Base-by-base conservation (phyloP, 768 basidiomycete species). In the Phylloporus rhodoxanthus region DNA sequence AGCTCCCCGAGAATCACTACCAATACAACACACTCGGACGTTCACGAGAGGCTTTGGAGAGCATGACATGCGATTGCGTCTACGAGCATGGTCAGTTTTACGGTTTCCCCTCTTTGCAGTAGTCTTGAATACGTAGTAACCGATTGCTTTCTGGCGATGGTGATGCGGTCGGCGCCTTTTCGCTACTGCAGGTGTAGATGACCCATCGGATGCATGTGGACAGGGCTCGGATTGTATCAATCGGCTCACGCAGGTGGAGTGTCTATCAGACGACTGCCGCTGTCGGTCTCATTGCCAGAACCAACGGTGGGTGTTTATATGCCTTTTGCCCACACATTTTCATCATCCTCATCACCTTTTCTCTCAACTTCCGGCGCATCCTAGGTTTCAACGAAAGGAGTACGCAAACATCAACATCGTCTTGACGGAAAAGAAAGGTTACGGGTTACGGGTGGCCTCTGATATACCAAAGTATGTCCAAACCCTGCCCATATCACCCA, bases 181-280 rank as follows among this genome's bases (percentile, higher is more conserved):
- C 53, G 52, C 53, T 39, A 53, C 47, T 55, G 65, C 62, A 91
- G 88, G 74, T 53, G 62, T 70, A 21, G 84, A 87, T 65, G 74
- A 76, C 53, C 75, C 73, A 11, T 73, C 80, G 38, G 70, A 68
- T 46, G 91, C 91, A 6, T 99, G 96, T 69, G 91, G 93, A 21
- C 79, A 82, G 33, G 74, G 79, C 53, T 91, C 91, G 20, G 90
- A 95, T 71, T 99, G 96, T 67, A 97, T 99, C 72, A 99, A 98
- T 69, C 78, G 93, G 50, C 80, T 98, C 53, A 94, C 96, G 21
- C 94, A 95, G 68, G 91, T 98, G 11, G 96, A 99, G 69, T 99
- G 96, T 70, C 70, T 94, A n/a, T 72, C 80, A 13, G 85, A 79
- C 33, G 93, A 97, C 57, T 99, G 96, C 72, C 80, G 86, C 33